Evolutionary conservation across 257 asterid genomes (phyloP).

Genomic region (Solanum dulcamara): DNA sequence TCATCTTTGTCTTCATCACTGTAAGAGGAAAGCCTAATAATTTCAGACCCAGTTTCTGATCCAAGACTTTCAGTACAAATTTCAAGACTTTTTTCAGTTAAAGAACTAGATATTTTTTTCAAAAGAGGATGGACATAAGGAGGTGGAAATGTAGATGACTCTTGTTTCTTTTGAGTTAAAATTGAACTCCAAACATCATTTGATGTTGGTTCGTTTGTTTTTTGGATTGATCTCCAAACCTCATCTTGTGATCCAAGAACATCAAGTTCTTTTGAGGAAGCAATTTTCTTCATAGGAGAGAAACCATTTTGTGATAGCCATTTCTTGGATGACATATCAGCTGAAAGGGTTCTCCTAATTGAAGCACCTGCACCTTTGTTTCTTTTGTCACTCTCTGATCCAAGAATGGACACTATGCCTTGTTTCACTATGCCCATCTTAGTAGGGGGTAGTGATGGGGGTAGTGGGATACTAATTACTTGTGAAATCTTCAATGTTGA

Average conservation of each 20-base stretch:
- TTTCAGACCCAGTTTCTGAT: slow-evolving; percentile 79
- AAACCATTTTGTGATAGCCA: slow-evolving; percentile 25
- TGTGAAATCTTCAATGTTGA: neutral
- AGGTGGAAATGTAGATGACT: slow-evolving; percentile 15
- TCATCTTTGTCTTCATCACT: slow-evolving; percentile 13
- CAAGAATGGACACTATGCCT: slow-evolving; percentile 35
- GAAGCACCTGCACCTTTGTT: neutral
- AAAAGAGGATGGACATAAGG: slow-evolving; percentile 56
- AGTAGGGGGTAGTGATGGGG: neutral
- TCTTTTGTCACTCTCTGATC: neutral
- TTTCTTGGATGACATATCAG: slow-evolving; percentile 36
- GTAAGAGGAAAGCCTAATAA: slow-evolving; percentile 21
- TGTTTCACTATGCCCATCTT: slow-evolving; percentile 17
- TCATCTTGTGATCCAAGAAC: slow-evolving; percentile 11
- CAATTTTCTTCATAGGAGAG: slow-evolving; percentile 16
- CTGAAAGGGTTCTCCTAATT: slow-evolving; percentile 24
- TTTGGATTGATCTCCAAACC: neutral
- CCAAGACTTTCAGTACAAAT: slow-evolving; percentile 89
- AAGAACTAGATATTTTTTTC: slow-evolving; percentile 21
- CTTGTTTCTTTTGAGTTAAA: slow-evolving; percentile 18
- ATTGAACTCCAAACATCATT: slow-evolving; percentile 1
- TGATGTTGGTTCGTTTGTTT: neutral
- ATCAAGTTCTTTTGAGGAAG: slow-evolving; percentile 10
- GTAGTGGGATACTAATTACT: neutral
- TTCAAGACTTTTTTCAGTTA: slow-evolving; percentile 65